phyloP scores from a whole-genome alignment of 1,284 basidiomycete genomes.

The Farysia itapuensis region DNA sequence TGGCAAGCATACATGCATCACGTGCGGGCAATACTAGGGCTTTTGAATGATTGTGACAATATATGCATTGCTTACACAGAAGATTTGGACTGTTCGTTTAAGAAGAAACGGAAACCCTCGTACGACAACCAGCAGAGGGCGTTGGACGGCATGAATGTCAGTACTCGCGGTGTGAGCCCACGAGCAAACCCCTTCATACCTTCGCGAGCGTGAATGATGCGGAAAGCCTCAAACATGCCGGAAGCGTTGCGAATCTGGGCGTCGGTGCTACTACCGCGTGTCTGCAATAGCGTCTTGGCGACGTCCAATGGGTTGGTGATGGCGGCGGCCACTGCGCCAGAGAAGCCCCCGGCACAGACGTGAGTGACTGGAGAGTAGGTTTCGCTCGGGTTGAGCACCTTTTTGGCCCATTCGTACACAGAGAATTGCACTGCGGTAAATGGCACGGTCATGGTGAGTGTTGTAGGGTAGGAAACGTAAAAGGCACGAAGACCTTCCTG shows the following conservation, averaged over 20 bases:
- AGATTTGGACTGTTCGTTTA: constrained; percentile 42
- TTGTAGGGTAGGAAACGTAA: constrained; percentile 98
- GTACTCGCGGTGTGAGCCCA: constrained; percentile 84
- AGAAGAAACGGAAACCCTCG: constrained; percentile 58
- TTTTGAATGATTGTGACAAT: not conserved
- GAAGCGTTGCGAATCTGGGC: constrained; percentile 77
- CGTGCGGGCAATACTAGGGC: not conserved
- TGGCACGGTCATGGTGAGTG: constrained; percentile 87
- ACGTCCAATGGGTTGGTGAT: constrained; percentile 97
- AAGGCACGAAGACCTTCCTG: constrained; percentile 87
- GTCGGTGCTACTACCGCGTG: constrained; percentile 81
- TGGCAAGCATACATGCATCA: not conserved
- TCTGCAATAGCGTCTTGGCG: constrained; percentile 96
- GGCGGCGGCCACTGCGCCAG: constrained; percentile 90
- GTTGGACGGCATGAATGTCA: constrained; percentile 96
- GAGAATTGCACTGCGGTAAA: constrained; percentile 98
- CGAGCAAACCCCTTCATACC: constrained; percentile 82
- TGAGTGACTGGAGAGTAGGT: constrained; percentile 89
- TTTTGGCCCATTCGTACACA: constrained; percentile 91
- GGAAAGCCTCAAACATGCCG: constrained; percentile 85
- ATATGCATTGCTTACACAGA: constrained; percentile 18
- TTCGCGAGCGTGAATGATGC: constrained; percentile 82
- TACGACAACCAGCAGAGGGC: constrained; percentile 85
- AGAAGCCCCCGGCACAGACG: constrained; percentile 84
- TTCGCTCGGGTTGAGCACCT: constrained; percentile 79